Conservation (phyloP, 345 rosid genomes). For the Microthlaspi erraticum region DNA sequence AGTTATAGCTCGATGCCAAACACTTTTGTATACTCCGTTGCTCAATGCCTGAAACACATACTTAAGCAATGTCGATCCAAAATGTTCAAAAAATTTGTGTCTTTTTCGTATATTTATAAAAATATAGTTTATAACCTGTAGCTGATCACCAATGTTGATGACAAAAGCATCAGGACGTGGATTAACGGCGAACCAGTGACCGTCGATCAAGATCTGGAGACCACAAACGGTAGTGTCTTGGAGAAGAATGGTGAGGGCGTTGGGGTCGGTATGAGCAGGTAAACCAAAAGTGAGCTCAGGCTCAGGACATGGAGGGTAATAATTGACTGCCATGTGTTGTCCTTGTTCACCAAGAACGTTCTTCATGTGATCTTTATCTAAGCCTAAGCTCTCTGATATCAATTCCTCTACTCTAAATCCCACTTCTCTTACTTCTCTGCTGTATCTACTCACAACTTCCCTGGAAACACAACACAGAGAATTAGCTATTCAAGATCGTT, state of each 20-base stretch:
- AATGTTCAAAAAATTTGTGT: neutral
- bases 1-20: slow-evolving; percentile 84
- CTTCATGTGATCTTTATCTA: slow-evolving; percentile 60
- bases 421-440: slow-evolving; percentile 64
- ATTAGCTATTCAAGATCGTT: neutral
- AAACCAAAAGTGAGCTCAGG: slow-evolving; percentile 93
- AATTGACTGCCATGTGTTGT: slow-evolving; percentile 95
- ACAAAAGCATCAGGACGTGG: slow-evolving; percentile 82
- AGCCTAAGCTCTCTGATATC: slow-evolving; percentile 90
- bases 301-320: slow-evolving; percentile 87
- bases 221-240: slow-evolving; percentile 82
- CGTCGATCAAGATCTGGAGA: slow-evolving; percentile 81
- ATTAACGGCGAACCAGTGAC: slow-evolving; percentile 78
- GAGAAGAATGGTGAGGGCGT: slow-evolving; percentile 79
- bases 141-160: slow-evolving; percentile 87
- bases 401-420: slow-evolving; percentile 66
- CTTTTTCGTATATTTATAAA: too few species aligned
- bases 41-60: slow-evolving; percentile 65
- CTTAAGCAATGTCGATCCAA: neutral
- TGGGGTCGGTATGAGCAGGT: slow-evolving; percentile 93
- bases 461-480: slow-evolving; percentile 41
- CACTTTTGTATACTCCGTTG: slow-evolving; percentile 85
- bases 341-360: slow-evolving; percentile 78
- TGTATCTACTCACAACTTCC: slow-evolving; percentile 64
- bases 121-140: slow-evolving; percentile 71